Percentiles rank a stretch among this genome's conserved stretches.
phyloP scores from a whole-genome alignment of 768 basidiomycete species.

The Russula lepida region DNA sequence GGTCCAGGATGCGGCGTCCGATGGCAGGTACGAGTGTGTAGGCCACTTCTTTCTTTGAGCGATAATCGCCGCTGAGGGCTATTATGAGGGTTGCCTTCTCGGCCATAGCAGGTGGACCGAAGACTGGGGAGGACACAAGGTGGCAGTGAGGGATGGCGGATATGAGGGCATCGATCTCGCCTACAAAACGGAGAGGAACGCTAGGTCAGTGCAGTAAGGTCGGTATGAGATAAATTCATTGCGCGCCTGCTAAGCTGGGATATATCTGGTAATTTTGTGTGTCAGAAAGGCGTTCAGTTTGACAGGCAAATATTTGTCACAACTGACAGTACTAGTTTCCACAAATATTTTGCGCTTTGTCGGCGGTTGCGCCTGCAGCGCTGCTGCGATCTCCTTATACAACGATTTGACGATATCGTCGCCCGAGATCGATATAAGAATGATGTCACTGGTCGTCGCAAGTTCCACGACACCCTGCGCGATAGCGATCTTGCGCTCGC shows the following conservation, averaged over 20 bases:
- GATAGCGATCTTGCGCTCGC: slow-evolving; percentile 42
- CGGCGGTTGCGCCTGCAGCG: slow-evolving; percentile 39
- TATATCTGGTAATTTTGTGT: slow-evolving; percentile 37
- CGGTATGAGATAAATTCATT: not conserved
- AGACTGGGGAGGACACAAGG: slow-evolving; percentile 71
- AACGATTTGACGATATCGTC: slow-evolving; percentile 62
- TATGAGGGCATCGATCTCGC: slow-evolving; percentile 61
- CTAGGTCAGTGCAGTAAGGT: not conserved
- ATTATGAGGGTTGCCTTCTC: slow-evolving; percentile 58
- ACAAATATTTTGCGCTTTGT: slow-evolving; percentile 65
- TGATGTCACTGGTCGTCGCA: slow-evolving; percentile 45
- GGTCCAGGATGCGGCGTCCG: slow-evolving; percentile 67
- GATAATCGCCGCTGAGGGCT: slow-evolving; percentile 72
- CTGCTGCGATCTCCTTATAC: slow-evolving; percentile 51
- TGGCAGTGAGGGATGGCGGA: slow-evolving; percentile 48
- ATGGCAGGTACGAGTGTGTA: slow-evolving; percentile 74
- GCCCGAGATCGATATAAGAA: slow-evolving; percentile 64
- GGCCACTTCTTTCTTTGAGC: slow-evolving; percentile 73
- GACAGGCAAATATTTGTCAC: not conserved
- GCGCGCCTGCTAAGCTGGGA: slow-evolving; percentile 41
- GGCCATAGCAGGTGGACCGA: slow-evolving; percentile 62
- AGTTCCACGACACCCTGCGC: slow-evolving; percentile 32
- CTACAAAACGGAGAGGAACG: slow-evolving; percentile 27
- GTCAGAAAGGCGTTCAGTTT: too few relatives aligned
- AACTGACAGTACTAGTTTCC: slow-evolving; percentile 72